phyloP scores from a whole-genome alignment of 1,284 basidiomycete species.

The Moesziomyces parantarcticus region DNA sequence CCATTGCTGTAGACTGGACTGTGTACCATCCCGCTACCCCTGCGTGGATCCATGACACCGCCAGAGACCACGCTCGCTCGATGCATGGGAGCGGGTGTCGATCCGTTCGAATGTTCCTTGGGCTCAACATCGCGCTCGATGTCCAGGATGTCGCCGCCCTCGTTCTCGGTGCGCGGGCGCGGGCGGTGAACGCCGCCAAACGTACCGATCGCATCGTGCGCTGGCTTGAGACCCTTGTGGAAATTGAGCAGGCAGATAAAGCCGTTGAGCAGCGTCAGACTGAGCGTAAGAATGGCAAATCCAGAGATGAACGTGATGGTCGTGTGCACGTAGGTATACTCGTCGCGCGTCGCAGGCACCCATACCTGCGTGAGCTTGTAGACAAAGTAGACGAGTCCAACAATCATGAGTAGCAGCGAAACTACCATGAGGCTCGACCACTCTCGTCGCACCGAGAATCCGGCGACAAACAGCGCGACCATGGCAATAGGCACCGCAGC shows the following conservation, averaged over 20 bases:
- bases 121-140: conserved; percentile 18
- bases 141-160: conserved; percentile 16
- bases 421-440: conserved; percentile 53
- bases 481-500: conserved; percentile 57
- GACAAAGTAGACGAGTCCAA: conserved; percentile 51
- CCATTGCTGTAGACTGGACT: conserved; percentile 10
- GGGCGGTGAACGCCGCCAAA: conserved; percentile 45
- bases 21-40: conserved; percentile 5
- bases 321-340: conserved; percentile 53
- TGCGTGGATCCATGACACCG: conserved; percentile 2
- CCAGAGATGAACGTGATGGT: conserved; percentile 59
- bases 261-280: conserved; percentile 45
- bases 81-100: not conserved
- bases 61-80: not conserved
- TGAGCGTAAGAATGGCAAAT: conserved; percentile 47
- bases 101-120: conserved; percentile 10
- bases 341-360: conserved; percentile 37
- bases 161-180: conserved; percentile 8
- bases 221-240: conserved; percentile 49
- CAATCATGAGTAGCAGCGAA: conserved; percentile 48
- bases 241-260: conserved; percentile 58
- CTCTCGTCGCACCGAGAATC: conserved; percentile 53
- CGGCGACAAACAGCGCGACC: conserved; percentile 50
- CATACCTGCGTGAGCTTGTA: conserved; percentile 56
- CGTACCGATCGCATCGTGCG: conserved; percentile 51